Evolutionary conservation across 1,284 basidiomycete species (phyloP).

Genomic region (Neonothopanus nambi): DNA sequence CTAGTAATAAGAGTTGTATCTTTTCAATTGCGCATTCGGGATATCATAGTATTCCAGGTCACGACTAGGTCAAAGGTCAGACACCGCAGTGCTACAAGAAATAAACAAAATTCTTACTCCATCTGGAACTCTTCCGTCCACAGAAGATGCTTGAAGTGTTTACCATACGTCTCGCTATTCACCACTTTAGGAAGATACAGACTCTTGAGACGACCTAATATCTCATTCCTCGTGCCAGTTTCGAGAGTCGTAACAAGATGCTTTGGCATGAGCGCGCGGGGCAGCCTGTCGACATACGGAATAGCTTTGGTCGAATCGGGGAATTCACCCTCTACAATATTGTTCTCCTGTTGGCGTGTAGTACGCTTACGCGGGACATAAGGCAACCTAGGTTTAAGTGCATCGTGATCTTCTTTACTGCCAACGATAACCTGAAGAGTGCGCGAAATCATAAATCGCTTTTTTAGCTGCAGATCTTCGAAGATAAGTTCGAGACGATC

Average conservation of each 20-base stretch:
- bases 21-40: slow-evolving; percentile 28
- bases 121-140: slow-evolving; percentile 62
- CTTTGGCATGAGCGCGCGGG: slow-evolving; percentile 38
- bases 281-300: slow-evolving; percentile 36
- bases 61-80: slow-evolving; percentile 32
- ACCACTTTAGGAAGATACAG: slow-evolving; percentile 42
- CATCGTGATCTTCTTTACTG: slow-evolving; percentile 46
- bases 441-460: slow-evolving; percentile 46
- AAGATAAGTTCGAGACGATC: slow-evolving; percentile 46
- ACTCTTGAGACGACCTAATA: slow-evolving; percentile 26
- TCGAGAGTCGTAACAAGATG: slow-evolving; percentile 32
- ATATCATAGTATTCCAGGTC: slow-evolving; percentile 63
- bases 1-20: slow-evolving; percentile 38
- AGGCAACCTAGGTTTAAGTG: slow-evolving; percentile 48
- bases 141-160: slow-evolving; percentile 50
- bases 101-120: slow-evolving; percentile 42
- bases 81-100: slow-evolving; percentile 2
- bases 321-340: slow-evolving; percentile 44
- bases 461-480: slow-evolving; percentile 38
- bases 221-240: slow-evolving; percentile 24
- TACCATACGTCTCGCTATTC: slow-evolving; percentile 40
- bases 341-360: slow-evolving; percentile 37
- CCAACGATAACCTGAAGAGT: slow-evolving; percentile 43
- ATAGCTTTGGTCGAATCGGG: slow-evolving; percentile 32
- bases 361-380: slow-evolving; percentile 49